Conservation (phyloP, 768 basidiomycete species). For the Inosperma sp. region DNA sequence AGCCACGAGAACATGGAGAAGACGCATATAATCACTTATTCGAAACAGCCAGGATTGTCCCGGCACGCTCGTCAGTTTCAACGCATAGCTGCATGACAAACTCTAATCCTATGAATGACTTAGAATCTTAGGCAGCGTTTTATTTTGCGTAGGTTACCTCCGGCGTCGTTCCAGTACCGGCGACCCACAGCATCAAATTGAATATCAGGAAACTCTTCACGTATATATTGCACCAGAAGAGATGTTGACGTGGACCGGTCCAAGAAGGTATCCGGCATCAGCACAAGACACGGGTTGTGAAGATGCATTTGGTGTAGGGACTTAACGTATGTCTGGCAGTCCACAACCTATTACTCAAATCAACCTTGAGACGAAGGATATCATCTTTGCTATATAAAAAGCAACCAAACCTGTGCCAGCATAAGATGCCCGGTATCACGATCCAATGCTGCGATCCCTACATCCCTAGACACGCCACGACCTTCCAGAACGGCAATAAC, state of each 20-base stretch:
- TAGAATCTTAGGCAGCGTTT: background rate
- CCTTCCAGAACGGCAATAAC: constrained; percentile 72
- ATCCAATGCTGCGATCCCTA: constrained; percentile 86
- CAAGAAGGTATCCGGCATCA: constrained; percentile 81
- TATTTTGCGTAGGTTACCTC: constrained; percentile 44
- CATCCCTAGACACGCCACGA: constrained; percentile 72
- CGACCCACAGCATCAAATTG: constrained; percentile 67
- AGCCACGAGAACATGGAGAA: background rate
- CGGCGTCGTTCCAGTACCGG: constrained; percentile 81
- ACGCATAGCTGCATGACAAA: constrained; percentile 74
- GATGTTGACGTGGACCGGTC: constrained; percentile 43
- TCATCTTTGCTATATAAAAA: background rate
- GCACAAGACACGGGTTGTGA: constrained; percentile 62
- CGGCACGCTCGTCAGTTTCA: constrained; percentile 77
- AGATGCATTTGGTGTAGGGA: constrained; percentile 82
- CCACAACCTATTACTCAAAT: constrained; percentile 55
- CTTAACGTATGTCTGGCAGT: constrained; percentile 86
- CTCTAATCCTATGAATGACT: constrained; percentile 53
- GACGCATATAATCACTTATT: constrained; percentile 60
- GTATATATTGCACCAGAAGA: constrained; percentile 64
- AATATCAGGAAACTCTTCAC: constrained; percentile 66
- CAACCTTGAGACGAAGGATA: constrained; percentile 7
- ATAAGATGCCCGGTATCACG: constrained; percentile 70
- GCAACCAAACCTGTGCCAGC: constrained; percentile 66
- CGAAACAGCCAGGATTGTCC: constrained; percentile 69